Evolutionary conservation across 805 yeast genomes (phyloP), one percentile per base, ranked within the genome.

Genomic region (Ogataea neopini): DNA sequence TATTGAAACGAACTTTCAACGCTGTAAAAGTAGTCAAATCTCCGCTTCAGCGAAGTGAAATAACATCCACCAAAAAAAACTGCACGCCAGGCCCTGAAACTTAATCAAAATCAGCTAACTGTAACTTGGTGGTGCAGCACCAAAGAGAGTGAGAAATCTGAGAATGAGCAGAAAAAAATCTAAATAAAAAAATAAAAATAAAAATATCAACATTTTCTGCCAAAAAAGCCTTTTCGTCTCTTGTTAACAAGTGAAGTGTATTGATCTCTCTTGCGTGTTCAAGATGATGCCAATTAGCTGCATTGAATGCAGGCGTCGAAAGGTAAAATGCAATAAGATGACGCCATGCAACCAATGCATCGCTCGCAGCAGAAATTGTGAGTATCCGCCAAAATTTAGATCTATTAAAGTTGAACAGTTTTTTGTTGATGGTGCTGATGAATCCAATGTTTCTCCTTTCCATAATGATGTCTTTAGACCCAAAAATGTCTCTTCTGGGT

Each of bases 331-430:
- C 53, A 66, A 63, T 44, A 57, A 65, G 45, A 38, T 57, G 42
- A 66, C 67, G 22, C 79, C 79, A 1, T 75, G 80, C 54, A 71
- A 73, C 48, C 78, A 73, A 49, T 75, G 80, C 53, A 54, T 56
- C 2, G 67, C 63, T 23, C 62, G 75, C 36, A 59, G 59, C 10
- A 60, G 71, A n/a, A 53, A 56, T 1, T 76, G 80, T 57, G 70
- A 68, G 37, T 75, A 73, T 52, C 80, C 80, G 1, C 61, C 72
- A 3, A 75, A 74, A 14, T 75, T 75, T 49, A 59, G 80, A 45
- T 74, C 76, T 30, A 74, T 73, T 30, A 66, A 63, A 47, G 60
- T 68, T 15, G 63, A 59, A 23, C 51, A 51, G 45, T 48, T 49
- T 19, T 40, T 48, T n/a, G 52, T 47, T 3, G 53, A 51, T 23